phyloP scores from a whole-genome alignment of 257 asterid genomes.

The Nicotiana attenuata region DNA sequence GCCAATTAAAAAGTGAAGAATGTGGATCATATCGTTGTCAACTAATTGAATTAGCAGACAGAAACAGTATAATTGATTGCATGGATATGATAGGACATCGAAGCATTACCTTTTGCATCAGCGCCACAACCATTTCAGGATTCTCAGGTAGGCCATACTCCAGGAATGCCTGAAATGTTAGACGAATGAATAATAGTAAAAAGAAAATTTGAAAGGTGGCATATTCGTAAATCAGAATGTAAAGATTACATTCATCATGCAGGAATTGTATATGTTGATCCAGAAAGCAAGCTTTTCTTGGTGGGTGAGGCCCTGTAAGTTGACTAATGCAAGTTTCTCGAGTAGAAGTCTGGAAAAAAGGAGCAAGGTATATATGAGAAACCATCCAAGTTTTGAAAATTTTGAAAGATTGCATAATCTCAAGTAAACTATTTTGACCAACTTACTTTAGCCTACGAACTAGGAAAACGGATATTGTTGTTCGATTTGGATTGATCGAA shows the following conservation, averaged over 20 bases:
- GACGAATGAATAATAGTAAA: not conserved
- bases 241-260: constrained; percentile 86
- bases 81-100: not conserved
- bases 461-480: constrained; percentile 54
- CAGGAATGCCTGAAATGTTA: constrained; percentile 52
- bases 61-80: not conserved
- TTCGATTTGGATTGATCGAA: constrained; percentile 54
- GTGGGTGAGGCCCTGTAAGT: constrained; percentile 63
- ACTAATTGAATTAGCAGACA: not conserved
- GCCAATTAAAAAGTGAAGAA: not conserved
- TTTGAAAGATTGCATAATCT: not conserved
- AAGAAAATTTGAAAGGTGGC: not conserved
- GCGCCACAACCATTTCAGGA: constrained; percentile 58
- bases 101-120: constrained; percentile 69
- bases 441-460: constrained; percentile 66
- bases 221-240: not conserved
- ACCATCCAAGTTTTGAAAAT: not conserved
- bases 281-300: constrained; percentile 93
- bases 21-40: not conserved
- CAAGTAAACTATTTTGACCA: not conserved
- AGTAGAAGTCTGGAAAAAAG: constrained; percentile 47
- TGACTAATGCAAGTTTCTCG: constrained; percentile 55
- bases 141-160: constrained; percentile 67
- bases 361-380: constrained; percentile 11
- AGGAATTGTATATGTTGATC: constrained; percentile 86